Conservation (phyloP, 345 rosid genomes). For the Brassica napus region Da-Ae NC_063451.1:31236501-31237000, state of each 20-base stretch:
- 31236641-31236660: conserved; percentile 40
- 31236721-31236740: conserved; percentile 89
- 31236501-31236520: not conserved
- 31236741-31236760: conserved; percentile 74
- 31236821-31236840: conserved; percentile 95
- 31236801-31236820: conserved; percentile 70
- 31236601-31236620: conserved; percentile 61
- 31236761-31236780: conserved; percentile 77
- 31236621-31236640: conserved; percentile 32
- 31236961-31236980: not conserved
- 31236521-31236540: not conserved
- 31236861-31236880: conserved; percentile 79
- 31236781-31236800: conserved; percentile 67
- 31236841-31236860: conserved; percentile 85
- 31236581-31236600: conserved; percentile 47
- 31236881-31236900: conserved; percentile 47
- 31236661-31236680: conserved; percentile 43
- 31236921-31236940: conserved; percentile 87
- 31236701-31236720: conserved; percentile 9
- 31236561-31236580: conserved; percentile 32
- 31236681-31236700: conserved; percentile 30
- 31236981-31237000: not conserved
- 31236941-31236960: conserved; percentile 20
- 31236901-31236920: conserved; percentile 49
- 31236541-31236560: conserved; percentile 54